Evolutionary conservation across 257 asterid genomes (phyloP).

Genomic region (Lithospermum erythrorhizon): DNA sequence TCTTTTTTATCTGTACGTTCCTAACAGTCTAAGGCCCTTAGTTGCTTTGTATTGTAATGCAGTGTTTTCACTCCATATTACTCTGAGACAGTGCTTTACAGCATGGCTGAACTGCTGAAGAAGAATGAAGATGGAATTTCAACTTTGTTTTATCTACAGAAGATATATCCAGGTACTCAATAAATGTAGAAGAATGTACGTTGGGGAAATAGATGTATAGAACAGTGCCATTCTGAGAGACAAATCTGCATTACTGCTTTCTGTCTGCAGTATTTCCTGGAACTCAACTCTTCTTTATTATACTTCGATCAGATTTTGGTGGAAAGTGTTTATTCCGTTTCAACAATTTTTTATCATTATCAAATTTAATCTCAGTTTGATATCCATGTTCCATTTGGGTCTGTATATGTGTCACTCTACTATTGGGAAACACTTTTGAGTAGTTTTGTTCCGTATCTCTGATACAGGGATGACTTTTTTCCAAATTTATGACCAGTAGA

Average conservation of each 20-base stretch:
- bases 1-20: conserved; percentile 2
- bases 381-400: neutral
- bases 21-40: conserved; percentile 2
- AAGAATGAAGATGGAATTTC: conserved; percentile 97
- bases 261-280: too few relatives aligned
- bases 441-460: neutral
- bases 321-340: neutral
- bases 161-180: conserved; percentile 82
- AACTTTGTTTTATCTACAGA: conserved; percentile 91
- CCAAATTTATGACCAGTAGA: neutral
- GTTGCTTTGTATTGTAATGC: conserved; percentile 18
- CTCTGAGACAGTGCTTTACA: conserved; percentile 94
- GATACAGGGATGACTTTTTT: neutral
- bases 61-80: conserved; percentile 97
- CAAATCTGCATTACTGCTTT: neutral
- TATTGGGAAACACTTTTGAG: neutral
- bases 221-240: neutral
- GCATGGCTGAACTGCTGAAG: conserved; percentile 88
- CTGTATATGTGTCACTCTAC: neutral
- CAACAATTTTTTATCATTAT: too few relatives aligned
- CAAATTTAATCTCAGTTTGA: neutral
- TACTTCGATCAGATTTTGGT: neutral
- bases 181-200: neutral
- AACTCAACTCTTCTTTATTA: too few relatives aligned
- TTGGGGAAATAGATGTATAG: neutral